Conservation (phyloP, 495 filamentous ascomycete species). For the Staphylotrichum longicolle region DNA sequence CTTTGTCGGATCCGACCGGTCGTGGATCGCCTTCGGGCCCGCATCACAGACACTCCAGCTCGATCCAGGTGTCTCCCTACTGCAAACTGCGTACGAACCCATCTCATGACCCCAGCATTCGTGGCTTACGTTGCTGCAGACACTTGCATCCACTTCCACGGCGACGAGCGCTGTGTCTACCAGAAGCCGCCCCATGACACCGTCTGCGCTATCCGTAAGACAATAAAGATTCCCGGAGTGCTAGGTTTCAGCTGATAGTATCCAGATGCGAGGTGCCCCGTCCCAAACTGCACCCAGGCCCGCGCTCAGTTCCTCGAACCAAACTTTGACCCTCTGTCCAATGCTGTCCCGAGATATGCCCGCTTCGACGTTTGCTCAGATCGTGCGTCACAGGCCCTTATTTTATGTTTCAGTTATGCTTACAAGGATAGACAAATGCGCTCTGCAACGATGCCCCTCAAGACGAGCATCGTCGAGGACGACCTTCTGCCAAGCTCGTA, state of each 20-base stretch:
- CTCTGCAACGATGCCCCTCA: conserved; percentile 20
- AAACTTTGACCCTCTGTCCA: conserved; percentile 21
- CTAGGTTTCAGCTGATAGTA: background rate
- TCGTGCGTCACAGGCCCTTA: conserved; percentile 20
- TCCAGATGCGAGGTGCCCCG: conserved; percentile 27
- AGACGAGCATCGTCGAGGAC: conserved; percentile 10
- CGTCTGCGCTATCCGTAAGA: conserved; percentile 30
- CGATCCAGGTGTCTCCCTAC: conserved; percentile 24
- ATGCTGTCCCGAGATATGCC: conserved; percentile 22
- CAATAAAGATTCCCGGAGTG: background rate
- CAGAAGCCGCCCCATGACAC: conserved; percentile 30
- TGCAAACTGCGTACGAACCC: conserved; percentile 28
- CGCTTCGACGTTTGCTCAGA: conserved; percentile 31
- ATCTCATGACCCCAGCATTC: background rate
- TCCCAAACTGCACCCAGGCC: conserved; percentile 27
- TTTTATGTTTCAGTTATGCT: background rate
- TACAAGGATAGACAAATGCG: conserved; percentile 29
- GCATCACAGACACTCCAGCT: conserved; percentile 20
- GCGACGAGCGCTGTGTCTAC: conserved; percentile 27
- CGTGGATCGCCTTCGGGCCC: conserved; percentile 20
- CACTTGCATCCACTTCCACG: conserved; percentile 27
- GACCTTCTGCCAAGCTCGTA: conserved; percentile 25
- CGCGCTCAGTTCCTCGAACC: conserved; percentile 30
- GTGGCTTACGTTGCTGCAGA: conserved; percentile 14
- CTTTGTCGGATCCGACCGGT: conserved; percentile 3